Base-by-base conservation (phyloP, 164 flowering plant species). In the Sextonia rubra region DNA sequence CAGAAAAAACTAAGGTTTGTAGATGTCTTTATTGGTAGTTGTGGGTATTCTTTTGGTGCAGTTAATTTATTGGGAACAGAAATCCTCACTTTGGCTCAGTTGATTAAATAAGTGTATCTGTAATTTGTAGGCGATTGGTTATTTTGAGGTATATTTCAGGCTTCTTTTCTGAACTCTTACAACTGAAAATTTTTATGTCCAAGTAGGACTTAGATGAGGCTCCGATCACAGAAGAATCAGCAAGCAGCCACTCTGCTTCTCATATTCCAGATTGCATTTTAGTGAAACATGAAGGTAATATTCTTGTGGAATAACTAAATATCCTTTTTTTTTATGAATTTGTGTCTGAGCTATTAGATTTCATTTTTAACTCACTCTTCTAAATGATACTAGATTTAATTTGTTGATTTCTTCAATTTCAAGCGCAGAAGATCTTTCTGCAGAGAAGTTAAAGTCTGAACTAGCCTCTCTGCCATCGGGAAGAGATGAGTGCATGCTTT, bases 121-220 rank as follows among this genome's bases (percentile, higher is more conserved):
- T 37, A 37, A 37, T 37, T 64, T 64, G 37, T 23, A 24, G 37
- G n/a, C 18, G 61, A 58, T 14, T 2, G 26, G 24, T 62, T 23
- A 17, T 1, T 20, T 22, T 9, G 24, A 24, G 23, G 14, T 62
- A 62, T 8, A 37, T 37, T 37, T 37, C 44, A 37, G 15, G 24
- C 27, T 61, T 66, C 69, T 26, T 26, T 17, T 26, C 30, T 26
- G 47, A 6, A 27, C 15, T 17, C 5, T 17, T 17, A 11, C 9
- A 66, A 12, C 29, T 60, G 5, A 18, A 63, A 71, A 6, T 56
- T 11, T 75, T 7, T 7, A 37, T 37, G 5, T 37, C 11, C 44
- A 37, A 37, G 12, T 64, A 85, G 86, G 83, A 74, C 68, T 37
- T 73, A 64, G 82, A 66, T 66, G 83, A 66, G 37, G 71, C 27